Evolutionary conservation across 1,284 basidiomycete genomes (phyloP).

Genomic region (Malassezia nana): DNA sequence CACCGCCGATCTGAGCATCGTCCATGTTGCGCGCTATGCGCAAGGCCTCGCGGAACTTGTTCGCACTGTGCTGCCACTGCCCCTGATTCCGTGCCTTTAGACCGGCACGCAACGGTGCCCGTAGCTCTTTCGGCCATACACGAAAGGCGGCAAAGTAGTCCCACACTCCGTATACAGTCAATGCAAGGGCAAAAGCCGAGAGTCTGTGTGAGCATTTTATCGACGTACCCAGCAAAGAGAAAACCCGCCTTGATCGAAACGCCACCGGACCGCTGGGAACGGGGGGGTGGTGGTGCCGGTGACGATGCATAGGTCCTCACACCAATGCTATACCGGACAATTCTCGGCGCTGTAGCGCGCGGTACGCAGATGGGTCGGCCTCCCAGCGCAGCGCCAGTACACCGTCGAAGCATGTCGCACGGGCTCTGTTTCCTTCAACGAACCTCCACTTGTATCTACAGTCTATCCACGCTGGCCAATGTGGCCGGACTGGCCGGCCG

Average conservation of each 20-base stretch:
- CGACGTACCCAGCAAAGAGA: slow-evolving; percentile 9
- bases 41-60: slow-evolving; percentile 34
- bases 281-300: background rate
- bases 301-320: background rate
- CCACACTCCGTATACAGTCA: slow-evolving; percentile 35
- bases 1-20: slow-evolving; percentile 11
- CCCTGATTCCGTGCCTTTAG: slow-evolving; percentile 40
- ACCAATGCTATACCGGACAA: background rate
- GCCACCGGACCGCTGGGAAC: background rate
- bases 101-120: slow-evolving; percentile 41
- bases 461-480: slow-evolving; percentile 29
- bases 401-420: background rate
- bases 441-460: background rate
- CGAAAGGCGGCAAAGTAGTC: slow-evolving; percentile 45
- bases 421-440: background rate
- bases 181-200: slow-evolving; percentile 32
- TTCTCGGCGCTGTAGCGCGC: background rate
- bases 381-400: background rate
- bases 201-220: slow-evolving; percentile 17
- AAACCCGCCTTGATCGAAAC: slow-evolving; percentile 8
- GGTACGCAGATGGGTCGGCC: background rate
- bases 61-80: slow-evolving; percentile 34
- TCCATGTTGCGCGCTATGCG: slow-evolving; percentile 22
- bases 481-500: slow-evolving; percentile 36
- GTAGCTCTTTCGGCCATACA: slow-evolving; percentile 44